These are phyloP conservation scores for Didymellaceae sp. DNA, from an alignment of 2,329 filamentous ascomycete genomes.

Conservation along the genomic window DNA sequence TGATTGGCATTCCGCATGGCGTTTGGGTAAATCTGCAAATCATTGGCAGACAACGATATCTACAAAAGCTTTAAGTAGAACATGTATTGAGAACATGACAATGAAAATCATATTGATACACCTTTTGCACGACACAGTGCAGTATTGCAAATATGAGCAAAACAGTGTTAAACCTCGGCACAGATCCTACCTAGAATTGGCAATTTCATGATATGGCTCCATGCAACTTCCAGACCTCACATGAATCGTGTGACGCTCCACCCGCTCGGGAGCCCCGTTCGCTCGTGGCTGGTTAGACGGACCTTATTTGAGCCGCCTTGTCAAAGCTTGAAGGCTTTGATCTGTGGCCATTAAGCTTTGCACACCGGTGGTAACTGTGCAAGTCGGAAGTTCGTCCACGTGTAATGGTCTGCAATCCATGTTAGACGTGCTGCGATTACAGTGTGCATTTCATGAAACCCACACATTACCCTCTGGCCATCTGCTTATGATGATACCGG, in stretches of 20 bases:
- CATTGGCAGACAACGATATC: slow-evolving; percentile 4
- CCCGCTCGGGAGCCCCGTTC: slow-evolving; percentile 28
- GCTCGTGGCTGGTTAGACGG: slow-evolving; percentile 14
- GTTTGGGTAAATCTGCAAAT: slow-evolving; percentile 6
- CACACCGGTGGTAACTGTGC: not conserved
- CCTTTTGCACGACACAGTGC: not conserved
- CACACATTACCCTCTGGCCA: not conserved
- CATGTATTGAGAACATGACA: not conserved
- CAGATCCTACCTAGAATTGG: slow-evolving; percentile 4
- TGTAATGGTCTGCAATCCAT: too few species aligned
- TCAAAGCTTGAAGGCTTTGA: slow-evolving; percentile 6
- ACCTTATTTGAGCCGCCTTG: slow-evolving; percentile 18
- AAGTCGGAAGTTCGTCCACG: not conserved
- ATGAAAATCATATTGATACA: too few species aligned
- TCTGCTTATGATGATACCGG: not conserved
- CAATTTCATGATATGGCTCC: slow-evolving; percentile 23
- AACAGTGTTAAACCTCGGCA: slow-evolving; percentile 6
- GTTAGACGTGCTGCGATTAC: too few species aligned
- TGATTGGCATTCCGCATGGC: slow-evolving; percentile 12
- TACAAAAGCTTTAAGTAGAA: slow-evolving; percentile 6
- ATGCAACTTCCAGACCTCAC: slow-evolving; percentile 22
- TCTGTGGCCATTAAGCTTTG: slow-evolving; percentile 7
- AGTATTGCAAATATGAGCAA: not conserved
- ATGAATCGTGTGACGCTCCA: slow-evolving; percentile 26
- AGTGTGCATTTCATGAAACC: not conserved